These are phyloP conservation scores for Phytophthora cryptogea DNA, from an alignment of 352 stramenopile species.

Conservation along the genomic window DNA sequence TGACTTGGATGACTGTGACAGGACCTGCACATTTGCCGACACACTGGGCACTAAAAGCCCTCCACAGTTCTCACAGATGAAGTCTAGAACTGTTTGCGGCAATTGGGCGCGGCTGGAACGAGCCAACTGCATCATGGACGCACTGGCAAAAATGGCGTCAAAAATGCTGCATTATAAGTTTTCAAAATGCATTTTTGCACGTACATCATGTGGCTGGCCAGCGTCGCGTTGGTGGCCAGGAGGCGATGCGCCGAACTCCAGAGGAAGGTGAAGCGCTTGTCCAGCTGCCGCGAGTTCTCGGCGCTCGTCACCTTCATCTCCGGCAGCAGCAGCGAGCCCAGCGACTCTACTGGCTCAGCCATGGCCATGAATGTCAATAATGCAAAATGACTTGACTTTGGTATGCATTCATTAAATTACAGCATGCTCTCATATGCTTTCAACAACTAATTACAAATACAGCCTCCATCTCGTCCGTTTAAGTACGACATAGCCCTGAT, in stretches of 20 bases:
- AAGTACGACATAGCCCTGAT: no score
- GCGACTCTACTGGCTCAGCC: not conserved
- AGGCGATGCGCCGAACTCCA: conserved; percentile 62
- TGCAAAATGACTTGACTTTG: not conserved
- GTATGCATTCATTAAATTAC: not conserved
- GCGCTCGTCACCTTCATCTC: conserved; percentile 41
- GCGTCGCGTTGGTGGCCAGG: conserved; percentile 34
- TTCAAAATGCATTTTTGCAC: not conserved
- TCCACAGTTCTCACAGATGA: conserved; percentile 66
- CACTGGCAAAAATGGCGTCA: conserved; percentile 28
- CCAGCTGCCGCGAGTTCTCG: conserved; percentile 54
- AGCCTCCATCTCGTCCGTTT: no score
- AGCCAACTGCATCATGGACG: conserved; percentile 59
- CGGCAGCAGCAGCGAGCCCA: conserved; percentile 50
- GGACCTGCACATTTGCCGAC: conserved; percentile 55
- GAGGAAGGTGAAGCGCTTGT: conserved; percentile 72
- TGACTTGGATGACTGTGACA: conserved; percentile 42
- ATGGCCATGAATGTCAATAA: not conserved
- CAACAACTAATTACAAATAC: no score
- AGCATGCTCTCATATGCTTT: no score
- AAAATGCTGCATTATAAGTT: not conserved
- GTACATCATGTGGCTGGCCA: conserved; percentile 66
- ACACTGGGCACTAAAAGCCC: conserved; percentile 66
- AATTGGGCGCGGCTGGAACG: conserved; percentile 40
- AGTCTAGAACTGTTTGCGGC: conserved; percentile 58